Evolutionary conservation across 2,329 filamentous ascomycete genomes (phyloP), one percentile per base, ranked within the genome.

Genomic region (Ophiocordyceps camponoti-saundersi): DNA sequence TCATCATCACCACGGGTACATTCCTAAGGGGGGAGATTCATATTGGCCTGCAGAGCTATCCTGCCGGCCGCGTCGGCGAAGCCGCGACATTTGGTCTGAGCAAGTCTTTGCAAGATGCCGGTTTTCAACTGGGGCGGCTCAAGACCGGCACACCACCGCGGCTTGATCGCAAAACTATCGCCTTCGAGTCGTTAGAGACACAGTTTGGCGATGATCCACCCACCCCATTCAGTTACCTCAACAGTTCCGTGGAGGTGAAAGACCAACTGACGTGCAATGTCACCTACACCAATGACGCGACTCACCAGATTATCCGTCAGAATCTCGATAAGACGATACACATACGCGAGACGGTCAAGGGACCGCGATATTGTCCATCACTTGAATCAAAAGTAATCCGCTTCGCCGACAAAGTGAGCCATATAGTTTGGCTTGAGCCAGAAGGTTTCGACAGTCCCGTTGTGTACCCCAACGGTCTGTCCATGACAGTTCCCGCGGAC

Each of bases 291-390:
- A 96, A 95, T 58, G 71, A 80, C 44, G 75, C 71, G 6, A 80
- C 87, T 0, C 92, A 98, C 63, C 77, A 85, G 16, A 76, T 98
- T 45, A 82, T 95, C 49, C 79, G 87, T 43, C 77, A 78, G 7
- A 95, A 96, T 57, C 76, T 98, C n/a, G 84, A 94, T 59, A 93
- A 95, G 60, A 93, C 87, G 1, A 85, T 98, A 34, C 92, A 98
- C 59, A 96, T 98, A 51, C 80, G 92, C 22, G 92, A 98, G 62
- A 90, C 87, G 0, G 85, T 98, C 46, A 92, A 87, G 57, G 92
- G 92, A 0, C 92, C 92, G 1, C 76, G 92, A 50, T 98, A 98
- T 59, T 98, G 92, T 57, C 92, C 92, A 3, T 96, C 90, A 0
- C 69, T 98, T 4, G 92, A 98, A 64, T 88, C 88, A 16, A 98